Evolutionary conservation across 2,329 filamentous ascomycete species (phyloP), one percentile per base, ranked within the genome.

Genomic region (Pyrenophora graminea): DNA sequence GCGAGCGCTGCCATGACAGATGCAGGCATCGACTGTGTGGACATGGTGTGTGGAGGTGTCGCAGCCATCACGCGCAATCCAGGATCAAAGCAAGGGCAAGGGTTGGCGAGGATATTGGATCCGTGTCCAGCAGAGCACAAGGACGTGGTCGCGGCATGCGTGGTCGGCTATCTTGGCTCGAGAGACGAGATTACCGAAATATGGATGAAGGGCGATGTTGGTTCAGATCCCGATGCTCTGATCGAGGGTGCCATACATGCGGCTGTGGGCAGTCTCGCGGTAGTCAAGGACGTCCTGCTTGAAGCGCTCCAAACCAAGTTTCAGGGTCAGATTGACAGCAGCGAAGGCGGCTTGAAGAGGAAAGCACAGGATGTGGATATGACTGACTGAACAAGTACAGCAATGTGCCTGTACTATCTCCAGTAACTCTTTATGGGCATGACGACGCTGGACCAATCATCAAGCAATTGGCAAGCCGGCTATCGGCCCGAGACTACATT

Each of bases 11-110:
- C 94, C 12, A 85, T 99, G 67, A 89, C 89, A 2, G 94, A 99
- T 76, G 94, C 94, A 1, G 91, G 91, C 7, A 97, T 99, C 55
- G 94, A 99, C 70, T 97, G 91, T 69, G 87, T 97, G 40, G 94
- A 97, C 76, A 83, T 93, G 27, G 87, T 97, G 15, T 85, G 89
- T 25, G 94, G 92, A 8, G 94, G 94, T 23, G 90, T 97, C 34
- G 91, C 93, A 25, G 93, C 91, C 3, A 74, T 96, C 40, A 86
- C 94, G 12, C 70, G 73, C 58, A 63, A 55, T 50, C 64, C 58
- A 30, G 59, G 45, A 61, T 53, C 56, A 7, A 59, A 63, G 7
- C 53, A 57, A 23, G 61, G 62, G 39, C 41, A 60, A 52, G 65
- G 53, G 61, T 69, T 80, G 27, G 67, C 77, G 17, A 77, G 88